Base-by-base conservation (phyloP, 2,329 filamentous ascomycete species). In the Penicillium sp. region DNA sequence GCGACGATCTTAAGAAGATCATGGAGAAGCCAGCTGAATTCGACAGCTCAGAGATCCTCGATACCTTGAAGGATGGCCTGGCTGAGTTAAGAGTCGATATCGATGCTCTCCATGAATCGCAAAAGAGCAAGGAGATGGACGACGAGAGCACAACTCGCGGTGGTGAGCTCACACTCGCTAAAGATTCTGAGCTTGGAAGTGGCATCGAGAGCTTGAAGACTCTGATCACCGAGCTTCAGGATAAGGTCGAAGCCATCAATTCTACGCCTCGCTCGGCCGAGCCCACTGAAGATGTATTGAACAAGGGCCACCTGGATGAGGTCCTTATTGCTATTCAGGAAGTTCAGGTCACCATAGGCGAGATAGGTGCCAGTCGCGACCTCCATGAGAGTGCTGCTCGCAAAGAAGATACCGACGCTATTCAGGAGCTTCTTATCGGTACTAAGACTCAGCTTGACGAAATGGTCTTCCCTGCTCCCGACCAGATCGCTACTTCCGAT, bases 381-480 rank as follows among this genome's bases (percentile, higher is more conserved):
- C 56, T 61, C 10, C 66, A 74, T 13, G 77, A 81, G 43, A 83
- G 85, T 33, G 69, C 79, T 2, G 85, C 87, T 5, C 84, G 80
- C 28, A 89, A 89, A 66, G 90, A 96, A 59, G 92, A 97, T 62
- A 89, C 92, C 0, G 85, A 92, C 55, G 90, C 90, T 10, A 92
- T 97, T 52, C 92, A 96, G 70, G 95, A 88, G 0, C 85, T 97
- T 44, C 79, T 97, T 11, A 85, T 88, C 38, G 96, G 95, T 68
- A 92, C 91, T 28, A 96, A 96, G 69, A 85, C 87, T 5, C 89
- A 89, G 42, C 77, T 97, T 9, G 92, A 96, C 52, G 91, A 95
- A 53, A 82, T 95, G 44, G 82, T 70, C 5, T 69, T 82, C 24
- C 77, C 81, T 1, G 77, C 92, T 45, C 81, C 63, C 0, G 87